Evolutionary conservation across 192 early-diverging fungal genomes (phyloP), one percentile per base, ranked within the genome.

Genomic region (Coemansia aciculifera): DNA sequence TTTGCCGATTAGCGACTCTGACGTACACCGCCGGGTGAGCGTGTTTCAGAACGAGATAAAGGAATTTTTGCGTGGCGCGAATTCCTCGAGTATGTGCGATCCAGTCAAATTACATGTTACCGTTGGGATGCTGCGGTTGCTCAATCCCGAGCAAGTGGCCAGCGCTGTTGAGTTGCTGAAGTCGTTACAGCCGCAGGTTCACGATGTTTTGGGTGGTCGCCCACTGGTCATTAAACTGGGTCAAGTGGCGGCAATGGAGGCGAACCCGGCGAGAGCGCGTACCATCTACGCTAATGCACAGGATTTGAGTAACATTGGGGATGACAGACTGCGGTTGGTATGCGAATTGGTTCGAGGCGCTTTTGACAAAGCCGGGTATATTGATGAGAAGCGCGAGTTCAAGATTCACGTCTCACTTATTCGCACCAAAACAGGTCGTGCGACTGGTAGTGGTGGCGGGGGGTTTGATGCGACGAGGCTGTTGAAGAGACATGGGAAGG

Each of bases 101-200:
- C 70, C 78, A 1, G 69, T 54, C 0, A 66, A 63, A 9, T 29
- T 81, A 60, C 78, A 81, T 31, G 57, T 81, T 4, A 81, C 78
- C 1, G 15, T 75, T n/a, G 78, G 78, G 9, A 81, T 81, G 78
- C 63, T 81, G 43, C 78, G 78, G 21, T 27, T 81, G 40, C 32
- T 68, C 27, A 66, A 70, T 3, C 63, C 69, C 0, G 46, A 23
- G 1, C 64, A 81, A 5, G 43, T 73, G 1, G 5, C 69, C 1
- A 15, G 19, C 3, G 78, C 78, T 0, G 69, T 67, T 9, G 70
- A 57, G 42, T 37, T 72, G 17, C 67, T 81, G 21, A 66, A 63
- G 54, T 72, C 78, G 34, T 61, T 81, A 31, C 51, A 57, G 2
- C 36, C 51, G 0, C 62, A 66, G 11, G 56, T 81, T 6, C 42